Conservation (phyloP, 2,329 filamentous ascomycete genomes). For the Neonectria punicea region DNA sequence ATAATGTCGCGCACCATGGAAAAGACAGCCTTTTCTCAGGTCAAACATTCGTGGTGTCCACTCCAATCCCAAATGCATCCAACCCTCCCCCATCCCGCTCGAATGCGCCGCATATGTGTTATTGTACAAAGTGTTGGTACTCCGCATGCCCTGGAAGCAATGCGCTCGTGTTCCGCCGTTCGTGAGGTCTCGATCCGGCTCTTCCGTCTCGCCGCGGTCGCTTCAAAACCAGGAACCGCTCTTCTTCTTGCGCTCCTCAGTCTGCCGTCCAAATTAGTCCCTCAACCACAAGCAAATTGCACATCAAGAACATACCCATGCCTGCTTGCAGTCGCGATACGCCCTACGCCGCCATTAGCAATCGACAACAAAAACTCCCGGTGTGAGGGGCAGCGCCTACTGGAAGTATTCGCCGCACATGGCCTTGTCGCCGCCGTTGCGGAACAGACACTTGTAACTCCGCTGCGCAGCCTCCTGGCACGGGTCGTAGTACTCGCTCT, state of each 20-base stretch:
- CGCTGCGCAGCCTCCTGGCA: slow-evolving; percentile 91
- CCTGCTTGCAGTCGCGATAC: slow-evolving; percentile 93
- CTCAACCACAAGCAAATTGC: not conserved
- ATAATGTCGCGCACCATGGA: not conserved
- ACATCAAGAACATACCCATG: slow-evolving; percentile 72
- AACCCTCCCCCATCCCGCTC: not conserved
- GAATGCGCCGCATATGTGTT: slow-evolving; percentile 7
- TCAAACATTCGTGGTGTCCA: not conserved
- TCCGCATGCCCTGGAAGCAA: slow-evolving; percentile 8
- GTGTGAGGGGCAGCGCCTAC: slow-evolving; percentile 60
- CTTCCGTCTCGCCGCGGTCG: not conserved
- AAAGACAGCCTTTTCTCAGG: not conserved
- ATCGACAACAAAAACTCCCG: not conserved
- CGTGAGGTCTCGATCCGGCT: not conserved
- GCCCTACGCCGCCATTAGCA: slow-evolving; percentile 66
- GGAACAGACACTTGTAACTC: slow-evolving; percentile 87
- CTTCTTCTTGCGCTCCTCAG: slow-evolving; percentile 48
- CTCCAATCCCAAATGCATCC: not conserved
- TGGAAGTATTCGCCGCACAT: slow-evolving; percentile 97
- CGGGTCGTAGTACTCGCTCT: slow-evolving; percentile 93
- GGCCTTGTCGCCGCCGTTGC: slow-evolving; percentile 86
- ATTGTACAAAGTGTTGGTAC: slow-evolving; percentile 24
- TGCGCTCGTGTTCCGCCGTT: not conserved
- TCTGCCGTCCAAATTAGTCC: not conserved
- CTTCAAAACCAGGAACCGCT: slow-evolving; percentile 38